These are phyloP conservation scores for Plasmodium malariae DNA, from an alignment of 169 alveolate genomes.

Conservation along the genomic window DNA sequence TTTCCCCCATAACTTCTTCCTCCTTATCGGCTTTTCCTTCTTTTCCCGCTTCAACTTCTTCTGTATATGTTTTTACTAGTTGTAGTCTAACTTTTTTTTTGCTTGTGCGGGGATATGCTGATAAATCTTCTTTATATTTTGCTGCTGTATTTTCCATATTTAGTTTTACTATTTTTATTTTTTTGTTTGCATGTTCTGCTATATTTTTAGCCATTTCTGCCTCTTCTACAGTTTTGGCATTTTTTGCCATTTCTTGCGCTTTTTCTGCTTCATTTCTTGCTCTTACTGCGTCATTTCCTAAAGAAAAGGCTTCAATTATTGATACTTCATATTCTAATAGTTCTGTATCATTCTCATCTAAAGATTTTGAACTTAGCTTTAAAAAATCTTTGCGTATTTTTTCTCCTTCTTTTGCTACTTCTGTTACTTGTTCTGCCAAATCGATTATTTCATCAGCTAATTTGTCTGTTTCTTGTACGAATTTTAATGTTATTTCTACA, in stretches of 20 bases:
- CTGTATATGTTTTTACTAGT: not conserved
- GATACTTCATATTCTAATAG: not conserved
- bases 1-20: not conserved
- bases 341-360: no score
- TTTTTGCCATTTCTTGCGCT: not conserved
- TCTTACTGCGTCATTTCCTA: not conserved
- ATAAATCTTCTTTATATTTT: not conserved
- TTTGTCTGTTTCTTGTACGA: not conserved
- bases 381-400: no score
- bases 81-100: not conserved
- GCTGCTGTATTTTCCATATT: not conserved
- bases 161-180: not conserved
- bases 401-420: not conserved
- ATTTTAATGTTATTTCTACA: not conserved
- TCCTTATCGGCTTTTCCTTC: not conserved
- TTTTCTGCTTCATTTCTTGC: not conserved
- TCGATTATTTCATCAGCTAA: not conserved
- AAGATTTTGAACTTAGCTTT: no score
- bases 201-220: not conserved
- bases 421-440: not conserved
- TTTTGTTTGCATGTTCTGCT: not conserved
- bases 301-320: not conserved
- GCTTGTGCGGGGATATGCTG: no score
- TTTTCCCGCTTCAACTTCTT: no score
- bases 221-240: not conserved